phyloP scores from a whole-genome alignment of 768 basidiomycete species.

The Auricularia heimuer region DNA sequence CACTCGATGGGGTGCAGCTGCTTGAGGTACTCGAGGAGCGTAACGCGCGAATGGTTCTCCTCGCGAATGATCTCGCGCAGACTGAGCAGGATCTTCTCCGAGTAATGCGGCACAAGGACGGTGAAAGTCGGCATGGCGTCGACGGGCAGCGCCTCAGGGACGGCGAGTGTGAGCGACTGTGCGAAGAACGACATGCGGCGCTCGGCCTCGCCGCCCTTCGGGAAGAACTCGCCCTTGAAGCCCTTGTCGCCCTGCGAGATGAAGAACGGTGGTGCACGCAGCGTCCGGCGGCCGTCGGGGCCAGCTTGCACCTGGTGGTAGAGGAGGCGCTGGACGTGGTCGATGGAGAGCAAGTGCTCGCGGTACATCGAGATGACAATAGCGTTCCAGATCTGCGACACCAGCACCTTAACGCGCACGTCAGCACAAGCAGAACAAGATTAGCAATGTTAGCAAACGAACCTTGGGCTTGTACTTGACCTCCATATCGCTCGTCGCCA shows the following conservation, averaged over 20 bases:
- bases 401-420: slow-evolving; percentile 56
- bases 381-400: slow-evolving; percentile 99
- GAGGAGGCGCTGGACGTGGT: slow-evolving; percentile 94
- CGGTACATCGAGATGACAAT: slow-evolving; percentile 99
- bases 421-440: neutral
- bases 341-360: slow-evolving; percentile 96
- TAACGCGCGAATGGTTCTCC: slow-evolving; percentile 95
- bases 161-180: slow-evolving; percentile 89
- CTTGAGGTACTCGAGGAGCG: slow-evolving; percentile 94
- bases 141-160: slow-evolving; percentile 88
- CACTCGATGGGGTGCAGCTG: slow-evolving; percentile 97
- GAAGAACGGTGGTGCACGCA: slow-evolving; percentile 96
- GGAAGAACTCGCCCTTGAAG: slow-evolving; percentile 86
- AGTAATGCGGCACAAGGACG: slow-evolving; percentile 95
- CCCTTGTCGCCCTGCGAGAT: slow-evolving; percentile 88
- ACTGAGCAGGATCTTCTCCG: slow-evolving; percentile 96
- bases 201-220: slow-evolving; percentile 87
- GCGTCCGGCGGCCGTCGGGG: slow-evolving; percentile 75
- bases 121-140: slow-evolving; percentile 99
- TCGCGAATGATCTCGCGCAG: slow-evolving; percentile 98
- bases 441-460: slow-evolving; percentile 11
- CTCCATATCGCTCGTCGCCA: slow-evolving; percentile 93
- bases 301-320: slow-evolving; percentile 92
- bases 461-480: slow-evolving; percentile 99
- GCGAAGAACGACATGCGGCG: slow-evolving; percentile 98